Percentiles rank a stretch among this genome's conserved stretches.
Evolutionary conservation across 352 stramenopile genomes (phyloP).

Genomic region (Phytophthora ramorum): DNA sequence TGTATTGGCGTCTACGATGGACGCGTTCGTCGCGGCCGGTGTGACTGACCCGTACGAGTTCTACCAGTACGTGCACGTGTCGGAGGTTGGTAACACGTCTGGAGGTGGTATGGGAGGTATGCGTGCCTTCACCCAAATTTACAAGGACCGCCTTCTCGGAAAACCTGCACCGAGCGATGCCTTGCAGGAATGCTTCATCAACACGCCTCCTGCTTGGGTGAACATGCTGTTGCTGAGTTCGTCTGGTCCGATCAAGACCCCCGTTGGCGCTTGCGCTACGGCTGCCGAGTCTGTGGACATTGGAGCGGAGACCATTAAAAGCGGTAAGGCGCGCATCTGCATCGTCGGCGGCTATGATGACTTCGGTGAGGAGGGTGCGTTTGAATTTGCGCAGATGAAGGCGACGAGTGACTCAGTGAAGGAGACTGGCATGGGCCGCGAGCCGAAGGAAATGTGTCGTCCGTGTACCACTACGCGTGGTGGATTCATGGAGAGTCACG

Average conservation of each 20-base stretch:
- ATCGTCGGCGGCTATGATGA: conserved; percentile 90
- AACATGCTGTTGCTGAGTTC: conserved; percentile 91
- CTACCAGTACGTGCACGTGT: conserved; percentile 92
- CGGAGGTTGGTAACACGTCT: conserved; percentile 86
- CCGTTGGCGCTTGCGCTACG: conserved; percentile 86
- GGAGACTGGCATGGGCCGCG: conserved; percentile 78
- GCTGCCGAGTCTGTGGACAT: conserved; percentile 90
- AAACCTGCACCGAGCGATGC: conserved; percentile 82
- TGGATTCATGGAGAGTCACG: conserved; percentile 92
- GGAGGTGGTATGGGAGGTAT: conserved; percentile 87
- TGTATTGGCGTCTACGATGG: conserved; percentile 76
- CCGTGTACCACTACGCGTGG: conserved; percentile 80
- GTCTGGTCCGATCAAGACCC: conserved; percentile 90
- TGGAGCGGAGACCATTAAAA: conserved; percentile 90
- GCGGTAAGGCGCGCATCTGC: conserved; percentile 84
- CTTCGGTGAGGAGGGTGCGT: conserved; percentile 82
- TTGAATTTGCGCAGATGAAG: conserved; percentile 92
- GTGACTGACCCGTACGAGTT: conserved; percentile 92
- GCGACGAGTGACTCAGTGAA: no score
- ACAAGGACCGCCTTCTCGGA: conserved; percentile 69
- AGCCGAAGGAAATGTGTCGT: conserved; percentile 85
- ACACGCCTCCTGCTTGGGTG: conserved; percentile 89
- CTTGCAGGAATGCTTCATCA: conserved; percentile 90
- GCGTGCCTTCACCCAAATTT: conserved; percentile 80
- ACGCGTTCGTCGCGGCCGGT: conserved; percentile 80